Percentiles rank a stretch among this genome's conserved stretches.
These are phyloP conservation scores for Cyclocybe aegerita DNA, from an alignment of 768 basidiomycete genomes.

Conservation along the genomic window DNA sequence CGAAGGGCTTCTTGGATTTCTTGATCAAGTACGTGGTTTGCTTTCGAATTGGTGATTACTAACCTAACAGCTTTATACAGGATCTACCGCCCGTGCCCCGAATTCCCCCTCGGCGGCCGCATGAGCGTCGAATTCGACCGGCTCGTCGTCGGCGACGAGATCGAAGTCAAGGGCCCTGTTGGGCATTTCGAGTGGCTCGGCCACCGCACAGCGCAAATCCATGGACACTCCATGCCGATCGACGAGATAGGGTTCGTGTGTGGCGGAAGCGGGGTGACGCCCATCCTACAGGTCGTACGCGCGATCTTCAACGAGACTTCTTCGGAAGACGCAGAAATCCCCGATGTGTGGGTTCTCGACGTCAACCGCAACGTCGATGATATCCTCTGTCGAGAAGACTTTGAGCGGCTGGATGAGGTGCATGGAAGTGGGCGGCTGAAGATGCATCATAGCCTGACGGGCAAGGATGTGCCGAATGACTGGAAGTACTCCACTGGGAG, in stretches of 20 bases:
- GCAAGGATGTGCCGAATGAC: constrained; percentile 24
- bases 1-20: constrained; percentile 48
- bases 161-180: constrained; percentile 61
- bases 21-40: constrained; percentile 44
- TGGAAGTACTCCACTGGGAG: constrained; percentile 44
- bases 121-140: constrained; percentile 48
- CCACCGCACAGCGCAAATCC: constrained; percentile 32
- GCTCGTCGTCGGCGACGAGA: constrained; percentile 44
- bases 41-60: neutral
- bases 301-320: constrained; percentile 38
- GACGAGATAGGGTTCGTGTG: constrained; percentile 53
- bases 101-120: constrained; percentile 45
- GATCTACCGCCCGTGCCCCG: constrained; percentile 39
- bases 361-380: constrained; percentile 47
- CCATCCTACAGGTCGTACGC: constrained; percentile 55
- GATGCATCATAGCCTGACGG: constrained; percentile 45
- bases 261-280: constrained; percentile 60
- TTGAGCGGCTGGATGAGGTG: constrained; percentile 34
- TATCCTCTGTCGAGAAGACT: constrained; percentile 49
- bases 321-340: constrained; percentile 28
- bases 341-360: constrained; percentile 45
- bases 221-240: constrained; percentile 31
- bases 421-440: constrained; percentile 28
- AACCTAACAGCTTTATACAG: constrained; percentile 18
- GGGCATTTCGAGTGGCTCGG: constrained; percentile 57